Evolutionary conservation across 2,329 filamentous ascomycete species (phyloP), one percentile per base, ranked within the genome.

Genomic region (Sodiomyces alkalinus): DNA sequence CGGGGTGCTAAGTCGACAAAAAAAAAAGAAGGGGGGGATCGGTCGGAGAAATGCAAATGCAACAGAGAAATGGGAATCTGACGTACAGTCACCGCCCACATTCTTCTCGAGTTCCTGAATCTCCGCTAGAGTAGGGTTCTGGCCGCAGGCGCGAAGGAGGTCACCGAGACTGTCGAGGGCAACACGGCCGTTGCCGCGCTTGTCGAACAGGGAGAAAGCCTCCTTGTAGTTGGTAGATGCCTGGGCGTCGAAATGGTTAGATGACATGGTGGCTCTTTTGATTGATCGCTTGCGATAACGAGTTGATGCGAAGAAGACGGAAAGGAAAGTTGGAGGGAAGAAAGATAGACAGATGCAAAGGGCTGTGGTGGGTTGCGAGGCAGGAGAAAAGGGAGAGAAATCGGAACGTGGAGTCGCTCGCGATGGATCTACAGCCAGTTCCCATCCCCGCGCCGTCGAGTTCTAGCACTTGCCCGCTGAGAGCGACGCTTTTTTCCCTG

Each of bases 161-260:
- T 98, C 90, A 43, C 90, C 90, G 32, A 98, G 73, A 39, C 77
- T 79, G 41, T 87, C 80, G 53, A 86, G 66, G 22, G 80, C 60
- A 43, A 96, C 90, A 45, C 86, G 86, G 51, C 87, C 86, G 52
- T 82, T 92, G 52, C 90, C 90, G 56, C 90, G 87, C 76, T 94
- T 96, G 70, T 98, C 90, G 68, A 96, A 98, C 55, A 98, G 80
- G 47, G 86, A 86, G 62, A 98, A 98, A 44, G 90, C 90, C 77
- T 98, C 90, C 69, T 96, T 96, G 82, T 96, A 98, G 78, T 98
- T 96, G 64, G 87, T 96, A 37, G 69, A 75, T 55, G 72, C 72
- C 72, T 77, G 69, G 26, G 56, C 47, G 37, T 66, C 62, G 43
- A 51, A 60, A 35, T 60, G 48, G 49, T 67, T 66, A 66, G 64